These are phyloP conservation scores for Yamadazyma triangularis DNA, from an alignment of 1,139 yeast species.

Conservation along the genomic window DNA sequence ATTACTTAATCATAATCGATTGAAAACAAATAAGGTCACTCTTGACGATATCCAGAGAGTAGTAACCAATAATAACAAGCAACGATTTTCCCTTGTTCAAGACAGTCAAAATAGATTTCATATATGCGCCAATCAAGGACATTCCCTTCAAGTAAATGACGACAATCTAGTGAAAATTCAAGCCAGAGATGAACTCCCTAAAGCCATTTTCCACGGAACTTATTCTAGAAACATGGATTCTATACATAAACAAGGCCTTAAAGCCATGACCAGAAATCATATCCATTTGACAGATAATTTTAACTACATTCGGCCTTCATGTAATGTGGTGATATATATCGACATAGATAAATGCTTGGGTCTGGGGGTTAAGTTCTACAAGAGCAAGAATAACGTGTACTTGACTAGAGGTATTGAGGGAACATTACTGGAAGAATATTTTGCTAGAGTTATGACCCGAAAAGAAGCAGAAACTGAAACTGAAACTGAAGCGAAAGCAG, in stretches of 20 bases:
- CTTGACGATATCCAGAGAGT: conserved; percentile 54
- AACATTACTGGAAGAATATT: conserved; percentile 19
- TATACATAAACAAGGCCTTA: conserved; percentile 56
- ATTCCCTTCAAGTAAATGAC: conserved; percentile 53
- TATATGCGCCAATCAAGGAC: conserved; percentile 93
- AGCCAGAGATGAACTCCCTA: conserved; percentile 15
- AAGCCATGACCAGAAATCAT: conserved; percentile 73
- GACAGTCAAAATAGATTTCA: conserved; percentile 17
- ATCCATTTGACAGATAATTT: conserved; percentile 61
- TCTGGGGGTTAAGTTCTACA: conserved; percentile 52
- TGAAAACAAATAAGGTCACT: conserved; percentile 54
- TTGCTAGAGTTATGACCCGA: background rate
- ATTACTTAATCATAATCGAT: conserved; percentile 52
- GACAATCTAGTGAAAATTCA: conserved; percentile 29
- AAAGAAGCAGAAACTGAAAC: too few relatives aligned
- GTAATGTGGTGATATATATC: conserved; percentile 60
- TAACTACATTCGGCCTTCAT: conserved; percentile 68
- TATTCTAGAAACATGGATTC: conserved; percentile 39
- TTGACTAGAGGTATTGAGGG: conserved; percentile 62
- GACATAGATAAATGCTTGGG: conserved; percentile 45
- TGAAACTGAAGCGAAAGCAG: too few relatives aligned
- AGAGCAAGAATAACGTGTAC: conserved; percentile 71
- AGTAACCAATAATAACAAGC: conserved; percentile 64
- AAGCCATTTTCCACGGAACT: conserved; percentile 76
- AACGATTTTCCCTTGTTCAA: conserved; percentile 49